phyloP scores from a whole-genome alignment of 768 basidiomycete genomes.

The Mycena indigotica region DNA sequence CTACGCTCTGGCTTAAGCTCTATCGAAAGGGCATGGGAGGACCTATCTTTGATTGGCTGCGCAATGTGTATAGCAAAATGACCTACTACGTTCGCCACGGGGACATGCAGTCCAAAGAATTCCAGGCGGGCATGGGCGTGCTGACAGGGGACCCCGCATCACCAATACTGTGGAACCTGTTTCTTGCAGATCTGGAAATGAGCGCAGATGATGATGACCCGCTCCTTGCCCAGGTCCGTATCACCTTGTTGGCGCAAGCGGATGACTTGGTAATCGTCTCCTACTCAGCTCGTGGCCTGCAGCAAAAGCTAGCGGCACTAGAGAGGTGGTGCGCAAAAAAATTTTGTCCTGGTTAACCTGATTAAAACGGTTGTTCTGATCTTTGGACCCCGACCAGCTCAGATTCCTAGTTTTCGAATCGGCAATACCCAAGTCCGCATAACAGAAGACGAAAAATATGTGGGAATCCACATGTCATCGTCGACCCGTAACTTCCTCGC shows the following conservation, averaged over 20 bases:
- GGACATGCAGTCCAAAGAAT: constrained; percentile 9
- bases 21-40: constrained; percentile 22
- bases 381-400: constrained; percentile 15
- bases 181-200: constrained; percentile 24
- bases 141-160: constrained; percentile 31
- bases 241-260: constrained; percentile 29
- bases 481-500: constrained; percentile 5
- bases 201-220: constrained; percentile 20
- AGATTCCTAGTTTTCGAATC: neutral
- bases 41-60: constrained; percentile 30
- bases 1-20: constrained; percentile 34
- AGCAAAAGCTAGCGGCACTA: constrained; percentile 19
- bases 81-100: constrained; percentile 19
- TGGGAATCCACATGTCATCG: constrained; percentile 16
- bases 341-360: constrained; percentile 30
- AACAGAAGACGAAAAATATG: constrained; percentile 14
- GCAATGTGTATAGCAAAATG: constrained; percentile 24
- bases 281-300: constrained; percentile 16
- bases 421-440: constrained; percentile 6
- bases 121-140: constrained; percentile 26
- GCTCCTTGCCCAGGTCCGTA: constrained; percentile 3
- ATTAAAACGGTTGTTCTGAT: constrained; percentile 26
- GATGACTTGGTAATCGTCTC: constrained; percentile 30
- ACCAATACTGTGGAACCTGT: constrained; percentile 29
- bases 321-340: constrained; percentile 26